Percentiles rank a stretch among this genome's conserved stretches.
Conservation (phyloP, 176 grass and related monocot genomes). For the Ananas comosus region DNA sequence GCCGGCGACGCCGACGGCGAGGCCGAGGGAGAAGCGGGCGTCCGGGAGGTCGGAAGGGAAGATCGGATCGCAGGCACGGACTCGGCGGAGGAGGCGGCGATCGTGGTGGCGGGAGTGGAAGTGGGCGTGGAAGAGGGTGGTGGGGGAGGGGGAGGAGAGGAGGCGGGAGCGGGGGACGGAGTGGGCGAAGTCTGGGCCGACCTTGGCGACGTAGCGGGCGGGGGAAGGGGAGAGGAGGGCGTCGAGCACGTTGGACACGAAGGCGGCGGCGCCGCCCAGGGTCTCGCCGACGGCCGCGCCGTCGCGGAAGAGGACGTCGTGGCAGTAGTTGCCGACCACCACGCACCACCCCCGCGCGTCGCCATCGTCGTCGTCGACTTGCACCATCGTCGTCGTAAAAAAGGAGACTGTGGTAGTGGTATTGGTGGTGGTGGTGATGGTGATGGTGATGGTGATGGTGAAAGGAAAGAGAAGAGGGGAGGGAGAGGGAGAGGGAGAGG, state of each 20-base stretch:
- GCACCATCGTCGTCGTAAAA: background rate
- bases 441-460: background rate
- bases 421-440: background rate
- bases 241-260: constrained; percentile 83
- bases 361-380: background rate
- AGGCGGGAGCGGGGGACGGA: constrained; percentile 25
- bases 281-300: constrained; percentile 55
- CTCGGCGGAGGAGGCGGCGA: constrained; percentile 56
- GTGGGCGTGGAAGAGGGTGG: constrained; percentile 79
- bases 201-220: constrained; percentile 60
- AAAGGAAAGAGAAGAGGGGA: background rate
- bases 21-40: constrained; percentile 51
- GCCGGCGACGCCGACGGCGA: constrained; percentile 64
- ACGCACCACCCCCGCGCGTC: constrained; percentile 17
- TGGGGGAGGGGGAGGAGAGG: constrained; percentile 26
- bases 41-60: constrained; percentile 50
- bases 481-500: background rate
- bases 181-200: constrained; percentile 68
- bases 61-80: constrained; percentile 66
- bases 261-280: constrained; percentile 73
- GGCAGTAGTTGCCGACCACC: constrained; percentile 93
- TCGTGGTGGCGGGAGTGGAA: constrained; percentile 43
- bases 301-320: constrained; percentile 77
- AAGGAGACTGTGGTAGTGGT: constrained; percentile 8
- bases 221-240: constrained; percentile 41